Conservation (phyloP, 176 grass and related monocot species). For the Ensete glaucum region DNA sequence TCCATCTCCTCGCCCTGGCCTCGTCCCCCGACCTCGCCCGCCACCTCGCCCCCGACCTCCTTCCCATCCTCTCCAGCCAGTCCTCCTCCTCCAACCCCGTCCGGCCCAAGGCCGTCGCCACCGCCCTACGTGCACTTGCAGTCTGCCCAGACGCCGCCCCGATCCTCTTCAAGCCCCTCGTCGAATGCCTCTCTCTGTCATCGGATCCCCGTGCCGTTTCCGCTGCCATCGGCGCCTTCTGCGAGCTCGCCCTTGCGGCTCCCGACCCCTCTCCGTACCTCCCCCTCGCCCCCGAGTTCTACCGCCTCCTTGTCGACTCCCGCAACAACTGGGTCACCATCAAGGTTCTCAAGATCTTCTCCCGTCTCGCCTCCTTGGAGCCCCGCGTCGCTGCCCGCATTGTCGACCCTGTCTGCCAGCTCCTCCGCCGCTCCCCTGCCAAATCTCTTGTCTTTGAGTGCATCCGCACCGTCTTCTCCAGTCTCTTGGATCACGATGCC, state of each 20-base stretch:
- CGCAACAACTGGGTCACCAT: conserved; percentile 85
- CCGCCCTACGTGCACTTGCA: conserved; percentile 49
- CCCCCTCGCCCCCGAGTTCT: conserved; percentile 75
- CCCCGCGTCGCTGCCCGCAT: conserved; percentile 52
- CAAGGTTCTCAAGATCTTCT: conserved; percentile 87
- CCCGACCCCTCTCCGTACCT: conserved; percentile 62
- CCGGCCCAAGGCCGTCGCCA: conserved; percentile 42
- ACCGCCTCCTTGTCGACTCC: conserved; percentile 50
- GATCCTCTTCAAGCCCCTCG: conserved; percentile 80
- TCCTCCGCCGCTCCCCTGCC: conserved; percentile 42
- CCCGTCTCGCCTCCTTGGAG: conserved; percentile 56
- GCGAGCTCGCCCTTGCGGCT: conserved; percentile 65
- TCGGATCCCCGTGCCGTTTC: conserved; percentile 49
- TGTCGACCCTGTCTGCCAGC: conserved; percentile 69
- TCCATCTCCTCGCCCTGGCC: conserved; percentile 59
- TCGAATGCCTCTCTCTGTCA: conserved; percentile 55
- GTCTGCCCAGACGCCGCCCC: conserved; percentile 45
- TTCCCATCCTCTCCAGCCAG: conserved; percentile 42
- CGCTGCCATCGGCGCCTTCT: conserved; percentile 59
- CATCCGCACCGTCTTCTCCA: conserved; percentile 52
- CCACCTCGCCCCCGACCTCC: conserved; percentile 65
- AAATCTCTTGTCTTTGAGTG: conserved; percentile 84
- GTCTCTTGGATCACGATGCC: conserved; percentile 35
- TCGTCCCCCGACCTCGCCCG: conserved; percentile 46
- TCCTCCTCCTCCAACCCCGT: conserved; percentile 22